Evolutionary conservation across 352 stramenopile genomes (phyloP), one percentile per base, ranked within the genome.

Genomic region (Phytophthora nicotianae): DNA sequence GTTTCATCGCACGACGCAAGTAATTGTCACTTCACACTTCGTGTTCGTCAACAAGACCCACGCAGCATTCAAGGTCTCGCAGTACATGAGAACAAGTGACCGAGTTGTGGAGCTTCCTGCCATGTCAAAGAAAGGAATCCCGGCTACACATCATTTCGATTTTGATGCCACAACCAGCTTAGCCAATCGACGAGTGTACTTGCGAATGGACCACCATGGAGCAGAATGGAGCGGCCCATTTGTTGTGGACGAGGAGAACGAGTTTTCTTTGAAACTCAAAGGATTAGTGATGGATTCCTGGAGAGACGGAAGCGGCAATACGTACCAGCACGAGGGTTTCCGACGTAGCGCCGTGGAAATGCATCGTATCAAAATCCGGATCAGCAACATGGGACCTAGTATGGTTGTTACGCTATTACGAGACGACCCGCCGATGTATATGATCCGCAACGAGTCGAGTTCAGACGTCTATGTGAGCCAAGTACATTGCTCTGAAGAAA

Each of bases 1-100:
- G 61, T 96, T 96, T 33, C 88, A 96, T 42, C 77, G 88, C 14
- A 96, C 86, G 1, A 93, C 86, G 2, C 86, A 96, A 69, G 83
- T 96, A 7, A 81, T 92, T 51, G 77, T 96, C 6, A 93, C 87
- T 26, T 86, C 87, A 11, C 86, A 88, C 14, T 95, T 94, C 38
- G 81, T 95, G 11, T 90, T 96, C 50, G 86, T 96, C 19, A 96
- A 96, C 72, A 89, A 93, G 49, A 93, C 85, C 10, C 62, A 76
- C 10, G 67, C 79, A 1, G 70, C 79, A 29, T 95, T 96, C 61
- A 90, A 91, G 38, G 58, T 96, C 11, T 91, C 83, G 2, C 78
- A 89, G 26, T 77, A 90, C 46, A 81, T 70, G 27, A 76, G 72
- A 43, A 82, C 85, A 21, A 87, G 63, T 14, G 77, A 91, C 35